Evolutionary conservation across 2,329 filamentous ascomycete genomes (phyloP).

Genomic region (Akanthomyces muscarius): DNA sequence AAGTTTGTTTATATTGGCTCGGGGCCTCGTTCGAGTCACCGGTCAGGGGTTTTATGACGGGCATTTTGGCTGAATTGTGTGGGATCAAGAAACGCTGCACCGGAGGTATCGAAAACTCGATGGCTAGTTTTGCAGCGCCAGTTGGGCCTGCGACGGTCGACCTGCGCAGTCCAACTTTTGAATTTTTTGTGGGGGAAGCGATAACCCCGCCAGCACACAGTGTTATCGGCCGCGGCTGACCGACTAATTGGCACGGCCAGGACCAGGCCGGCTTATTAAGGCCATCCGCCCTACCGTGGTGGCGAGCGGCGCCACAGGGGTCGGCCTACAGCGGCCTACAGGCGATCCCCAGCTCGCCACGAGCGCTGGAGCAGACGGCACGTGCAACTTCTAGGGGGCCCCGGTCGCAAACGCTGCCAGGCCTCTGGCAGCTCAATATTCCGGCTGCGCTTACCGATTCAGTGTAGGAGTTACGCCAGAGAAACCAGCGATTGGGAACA

Average conservation of each 20-base stretch:
- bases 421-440: not conserved
- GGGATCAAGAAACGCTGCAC: not conserved
- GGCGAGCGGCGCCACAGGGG: not conserved
- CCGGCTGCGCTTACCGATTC: conserved; percentile 15
- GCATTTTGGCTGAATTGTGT: conserved; percentile 38
- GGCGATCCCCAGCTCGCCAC: not conserved
- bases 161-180: conserved; percentile 8
- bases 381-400: conserved; percentile 6
- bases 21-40: conserved; percentile 58
- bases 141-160: not conserved
- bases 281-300: not conserved
- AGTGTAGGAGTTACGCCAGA: not conserved
- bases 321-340: not conserved
- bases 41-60: conserved; percentile 44
- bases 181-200: conserved; percentile 13
- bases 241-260: conserved; percentile 12
- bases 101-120: conserved; percentile 2
- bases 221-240: conserved; percentile 4
- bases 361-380: conserved; percentile 1
- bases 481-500: conserved; percentile 7
- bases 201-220: conserved; percentile 17
- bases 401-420: not conserved
- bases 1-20: conserved; percentile 80
- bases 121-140: conserved; percentile 5
- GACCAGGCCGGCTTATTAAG: not conserved